Evolutionary conservation across 2,329 filamentous ascomycete genomes (phyloP).

Genomic region (Fusarium sp.): DNA sequence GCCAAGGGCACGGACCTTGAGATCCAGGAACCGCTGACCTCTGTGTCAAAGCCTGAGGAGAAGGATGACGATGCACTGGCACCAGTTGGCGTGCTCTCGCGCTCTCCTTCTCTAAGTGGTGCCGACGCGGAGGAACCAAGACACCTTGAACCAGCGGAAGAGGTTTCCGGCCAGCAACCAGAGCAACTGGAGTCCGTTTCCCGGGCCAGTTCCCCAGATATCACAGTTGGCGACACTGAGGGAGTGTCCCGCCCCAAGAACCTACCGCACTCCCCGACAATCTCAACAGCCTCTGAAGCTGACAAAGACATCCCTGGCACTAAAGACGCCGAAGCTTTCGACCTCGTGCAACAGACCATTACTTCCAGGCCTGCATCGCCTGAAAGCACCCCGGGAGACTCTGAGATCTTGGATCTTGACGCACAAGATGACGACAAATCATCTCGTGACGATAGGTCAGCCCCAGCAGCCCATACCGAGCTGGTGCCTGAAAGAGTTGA

Average conservation of each 20-base stretch:
- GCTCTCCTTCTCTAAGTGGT: neutral
- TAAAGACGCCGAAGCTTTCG: neutral
- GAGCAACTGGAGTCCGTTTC: neutral
- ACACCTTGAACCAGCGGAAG: neutral
- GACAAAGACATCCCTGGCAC: neutral
- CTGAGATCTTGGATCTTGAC: neutral
- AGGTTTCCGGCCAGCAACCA: neutral
- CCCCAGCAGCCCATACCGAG: neutral
- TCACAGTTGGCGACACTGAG: neutral
- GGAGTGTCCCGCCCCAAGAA: neutral
- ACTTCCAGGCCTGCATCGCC: neutral
- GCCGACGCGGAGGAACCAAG: neutral
- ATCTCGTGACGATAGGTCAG: neutral
- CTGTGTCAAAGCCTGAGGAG: neutral
- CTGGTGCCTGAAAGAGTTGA: neutral
- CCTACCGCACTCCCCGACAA: neutral
- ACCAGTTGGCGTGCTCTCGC: neutral
- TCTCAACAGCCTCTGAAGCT: neutral
- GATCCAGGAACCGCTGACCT: neutral
- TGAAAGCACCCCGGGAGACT: neutral
- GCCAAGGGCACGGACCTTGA: neutral
- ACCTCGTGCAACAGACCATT: neutral
- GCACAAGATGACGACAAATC: neutral
- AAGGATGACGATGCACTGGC: neutral
- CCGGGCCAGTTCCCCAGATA: conserved; percentile 8